phyloP scores from a whole-genome alignment of 345 rosid genomes.

The Turnera subulata region DNA sequence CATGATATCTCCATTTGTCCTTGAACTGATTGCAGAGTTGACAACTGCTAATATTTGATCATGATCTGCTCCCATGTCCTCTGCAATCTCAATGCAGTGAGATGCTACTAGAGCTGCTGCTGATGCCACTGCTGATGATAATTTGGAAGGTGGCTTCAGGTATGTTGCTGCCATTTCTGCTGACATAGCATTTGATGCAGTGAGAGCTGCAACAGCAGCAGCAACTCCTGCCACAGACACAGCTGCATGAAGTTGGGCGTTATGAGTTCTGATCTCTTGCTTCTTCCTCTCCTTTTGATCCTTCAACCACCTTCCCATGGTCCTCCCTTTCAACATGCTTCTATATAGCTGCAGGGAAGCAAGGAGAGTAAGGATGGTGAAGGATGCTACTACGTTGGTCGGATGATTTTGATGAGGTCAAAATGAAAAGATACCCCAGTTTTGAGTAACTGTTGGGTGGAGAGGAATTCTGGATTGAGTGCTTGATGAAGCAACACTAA shows the following conservation, averaged over 20 bases:
- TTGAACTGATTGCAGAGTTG: slow-evolving; percentile 75
- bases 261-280: slow-evolving; percentile 75
- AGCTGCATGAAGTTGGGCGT: slow-evolving; percentile 84
- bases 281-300: slow-evolving; percentile 91
- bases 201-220: slow-evolving; percentile 74
- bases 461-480: slow-evolving; percentile 52
- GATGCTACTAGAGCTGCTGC: slow-evolving; percentile 90
- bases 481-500: slow-evolving; percentile 57
- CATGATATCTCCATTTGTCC: slow-evolving; percentile 82
- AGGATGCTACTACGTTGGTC: neutral
- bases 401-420: slow-evolving; percentile 4
- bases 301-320: slow-evolving; percentile 83
- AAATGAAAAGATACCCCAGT: slow-evolving; percentile 45
- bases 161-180: slow-evolving; percentile 27
- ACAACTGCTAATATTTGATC: slow-evolving; percentile 64
- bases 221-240: slow-evolving; percentile 95
- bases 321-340: slow-evolving; percentile 63
- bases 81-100: slow-evolving; percentile 89
- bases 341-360: slow-evolving; percentile 52
- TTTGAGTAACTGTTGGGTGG: slow-evolving; percentile 49
- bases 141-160: slow-evolving; percentile 32
- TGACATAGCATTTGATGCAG: slow-evolving; percentile 53
- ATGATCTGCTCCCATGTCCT: slow-evolving; percentile 87
- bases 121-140: slow-evolving; percentile 63
- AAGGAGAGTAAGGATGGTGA: neutral